These are phyloP conservation scores for Monotropa hypopitys DNA, from an alignment of 179 eudicot genomes.

Conservation along the genomic window DNA sequence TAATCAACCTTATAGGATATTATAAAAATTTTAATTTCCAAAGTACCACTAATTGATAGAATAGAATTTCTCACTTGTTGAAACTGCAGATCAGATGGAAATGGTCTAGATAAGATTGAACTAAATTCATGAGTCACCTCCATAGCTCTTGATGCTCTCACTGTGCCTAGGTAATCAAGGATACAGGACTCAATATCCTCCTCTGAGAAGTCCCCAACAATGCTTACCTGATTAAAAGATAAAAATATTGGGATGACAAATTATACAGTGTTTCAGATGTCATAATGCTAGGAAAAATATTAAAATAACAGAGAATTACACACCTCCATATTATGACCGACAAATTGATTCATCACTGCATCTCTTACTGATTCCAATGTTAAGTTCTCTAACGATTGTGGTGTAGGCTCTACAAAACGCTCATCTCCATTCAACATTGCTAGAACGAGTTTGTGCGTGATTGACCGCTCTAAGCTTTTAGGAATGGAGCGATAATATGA, in stretches of 20 bases:
- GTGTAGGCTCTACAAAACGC: slow-evolving; percentile 96
- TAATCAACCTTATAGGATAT: background rate
- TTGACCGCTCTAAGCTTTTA: slow-evolving; percentile 95
- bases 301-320: slow-evolving; percentile 6
- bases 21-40: background rate
- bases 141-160: slow-evolving; percentile 33
- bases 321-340: slow-evolving; percentile 94
- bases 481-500: slow-evolving; percentile 95
- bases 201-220: slow-evolving; percentile 93
- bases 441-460: slow-evolving; percentile 86
- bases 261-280: background rate
- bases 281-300: background rate
- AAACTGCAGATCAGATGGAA: slow-evolving; percentile 60
- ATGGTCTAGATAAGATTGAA: slow-evolving; percentile 61
- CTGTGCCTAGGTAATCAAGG: slow-evolving; percentile 93
- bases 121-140: slow-evolving; percentile 28
- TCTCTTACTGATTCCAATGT: slow-evolving; percentile 68
- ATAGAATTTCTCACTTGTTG: slow-evolving; percentile 58
- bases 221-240: slow-evolving; percentile 51
- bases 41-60: background rate
- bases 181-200: slow-evolving; percentile 93
- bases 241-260: background rate
- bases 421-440: slow-evolving; percentile 99
- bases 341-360: slow-evolving; percentile 90
- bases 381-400: slow-evolving; percentile 64